Conservation (phyloP, 306 rosid species). For the Dryas drummondii region DNA sequence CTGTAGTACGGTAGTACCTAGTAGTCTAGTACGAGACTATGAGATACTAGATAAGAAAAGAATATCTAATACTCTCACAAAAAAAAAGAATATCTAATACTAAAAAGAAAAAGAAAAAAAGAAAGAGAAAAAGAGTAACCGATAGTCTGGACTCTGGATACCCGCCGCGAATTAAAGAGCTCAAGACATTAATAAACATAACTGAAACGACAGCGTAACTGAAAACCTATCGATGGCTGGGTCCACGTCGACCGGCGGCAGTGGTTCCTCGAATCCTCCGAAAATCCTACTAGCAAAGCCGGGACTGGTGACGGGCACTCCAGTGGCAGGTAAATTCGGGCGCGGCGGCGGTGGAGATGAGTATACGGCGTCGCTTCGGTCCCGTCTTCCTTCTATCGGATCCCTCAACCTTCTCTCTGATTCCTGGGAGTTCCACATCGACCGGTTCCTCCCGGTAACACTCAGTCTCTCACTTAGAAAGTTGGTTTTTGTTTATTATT, state of each 20-base stretch:
- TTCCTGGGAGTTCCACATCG: conserved; percentile 87
- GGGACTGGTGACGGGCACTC: conserved; percentile 56
- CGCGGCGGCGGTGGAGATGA: conserved; percentile 68
- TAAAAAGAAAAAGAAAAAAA: too few species aligned
- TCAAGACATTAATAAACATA: not conserved
- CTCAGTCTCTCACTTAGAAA: not conserved
- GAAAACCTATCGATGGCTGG: conserved; percentile 25
- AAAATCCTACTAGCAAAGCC: conserved; percentile 85
- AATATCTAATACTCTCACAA: too few species aligned
- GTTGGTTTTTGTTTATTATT: not conserved
- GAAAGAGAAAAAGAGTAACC: too few species aligned
- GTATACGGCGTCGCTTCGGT: conserved; percentile 56
- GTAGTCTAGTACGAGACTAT: too few species aligned
- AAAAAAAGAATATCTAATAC: too few species aligned
- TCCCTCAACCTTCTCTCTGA: conserved; percentile 91
- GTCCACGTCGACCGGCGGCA: conserved; percentile 28
- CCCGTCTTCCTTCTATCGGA: conserved; percentile 78
- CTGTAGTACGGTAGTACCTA: too few species aligned
- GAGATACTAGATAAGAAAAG: too few species aligned
- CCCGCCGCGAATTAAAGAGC: too few species aligned
- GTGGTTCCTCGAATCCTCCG: conserved; percentile 51
- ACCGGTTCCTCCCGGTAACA: conserved; percentile 83
- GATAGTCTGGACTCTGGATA: too few species aligned
- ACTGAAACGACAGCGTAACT: not conserved
- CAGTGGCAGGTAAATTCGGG: conserved; percentile 49